Percentiles rank a stretch among this genome's conserved stretches.
Evolutionary conservation across 164 flowering plant genomes (phyloP).

Genomic region (Pachysandra terminalis): DNA sequence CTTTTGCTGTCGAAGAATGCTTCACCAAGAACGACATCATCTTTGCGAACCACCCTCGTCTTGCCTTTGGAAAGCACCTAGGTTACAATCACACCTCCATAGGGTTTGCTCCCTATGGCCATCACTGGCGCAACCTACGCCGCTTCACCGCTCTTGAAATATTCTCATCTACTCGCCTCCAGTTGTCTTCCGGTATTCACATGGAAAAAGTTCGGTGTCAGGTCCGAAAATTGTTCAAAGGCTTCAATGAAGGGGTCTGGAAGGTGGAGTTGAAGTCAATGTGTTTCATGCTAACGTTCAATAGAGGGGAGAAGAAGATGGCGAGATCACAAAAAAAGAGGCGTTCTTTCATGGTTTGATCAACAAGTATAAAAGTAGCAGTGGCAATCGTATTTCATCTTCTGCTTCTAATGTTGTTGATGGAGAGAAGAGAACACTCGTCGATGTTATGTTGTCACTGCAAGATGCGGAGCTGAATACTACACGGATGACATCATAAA

Average conservation of each 20-base stretch:
- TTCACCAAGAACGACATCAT: slow-evolving; percentile 23
- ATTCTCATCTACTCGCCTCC: slow-evolving; percentile 18
- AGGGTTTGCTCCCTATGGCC: slow-evolving; percentile 15
- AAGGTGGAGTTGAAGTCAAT: slow-evolving; percentile 26
- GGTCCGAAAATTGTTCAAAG: slow-evolving; percentile 7
- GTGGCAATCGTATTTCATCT: neutral
- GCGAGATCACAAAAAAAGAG: slow-evolving; percentile 1
- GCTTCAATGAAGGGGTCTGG: neutral
- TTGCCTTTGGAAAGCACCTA: slow-evolving; percentile 6
- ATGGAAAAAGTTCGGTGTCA: slow-evolving; percentile 21
- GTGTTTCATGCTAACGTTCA: slow-evolving; percentile 26
- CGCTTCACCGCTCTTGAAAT: slow-evolving; percentile 13
- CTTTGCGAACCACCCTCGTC: slow-evolving; percentile 19
- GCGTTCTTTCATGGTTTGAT: slow-evolving; percentile 22
- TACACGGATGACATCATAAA: slow-evolving; percentile 26
- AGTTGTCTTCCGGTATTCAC: slow-evolving; percentile 8
- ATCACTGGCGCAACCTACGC: slow-evolving; percentile 28
- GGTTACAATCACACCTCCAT: slow-evolving; percentile 20
- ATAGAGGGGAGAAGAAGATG: slow-evolving; percentile 22
- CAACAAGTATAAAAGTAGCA: slow-evolving; percentile 13
- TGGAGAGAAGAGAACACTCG: slow-evolving; percentile 16
- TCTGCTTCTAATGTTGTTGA: neutral
- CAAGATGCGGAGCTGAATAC: slow-evolving; percentile 24
- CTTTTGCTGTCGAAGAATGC: slow-evolving; percentile 21
- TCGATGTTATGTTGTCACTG: slow-evolving; percentile 21